Base-by-base conservation (phyloP, 768 basidiomycete genomes). In the Boletus coccyginus region DNA sequence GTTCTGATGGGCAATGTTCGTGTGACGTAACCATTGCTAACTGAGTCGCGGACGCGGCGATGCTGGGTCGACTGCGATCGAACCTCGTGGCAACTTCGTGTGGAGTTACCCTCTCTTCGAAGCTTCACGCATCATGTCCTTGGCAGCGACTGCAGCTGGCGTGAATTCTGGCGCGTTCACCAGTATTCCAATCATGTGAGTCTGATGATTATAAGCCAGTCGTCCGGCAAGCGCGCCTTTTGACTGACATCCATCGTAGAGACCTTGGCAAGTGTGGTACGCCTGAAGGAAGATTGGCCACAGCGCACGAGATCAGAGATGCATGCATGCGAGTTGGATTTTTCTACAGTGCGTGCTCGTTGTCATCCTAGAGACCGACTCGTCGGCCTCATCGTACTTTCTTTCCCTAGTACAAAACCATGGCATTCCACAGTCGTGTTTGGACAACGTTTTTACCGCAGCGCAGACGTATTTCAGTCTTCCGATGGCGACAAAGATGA, bases 291-390 rank as follows among this genome's bases (percentile, higher is more conserved):
- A 77, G 81, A 40, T 64, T 67, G 50, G 70, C 66, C 2, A 70
- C 93, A 2, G 89, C 84, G 0, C 64, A 73, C 21, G 71, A 82
- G 59, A 79, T 94, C 42, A 77, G 87, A 51, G 78, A 88, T 60
- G 92, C 92, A 0, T 92, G 90, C 60, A 84, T 90, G 53, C 79
- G 82, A 50, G 90, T 90, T 7, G 92, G 92, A 1, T 94, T 95
- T 68, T 90, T 94, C 69, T 94, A 94, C 63, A 81, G 88, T 88
- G 59, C 21, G n/a, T n/a, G 74, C 33, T 29, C 4, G 3, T 53
- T 41, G 11, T 56, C 51, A n/a, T 40, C 40, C 27, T 5, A 19
- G 32, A 24, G 31, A 33, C 19, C 36, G 42, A 29, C 17, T 3
- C 19, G 21, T 7, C 3, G 14, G n/a, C 46, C 39, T 39, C 33